These are phyloP conservation scores for Microstroma glucosiphilum DNA, from an alignment of 1,284 basidiomycete genomes.

Conservation along the genomic window DNA sequence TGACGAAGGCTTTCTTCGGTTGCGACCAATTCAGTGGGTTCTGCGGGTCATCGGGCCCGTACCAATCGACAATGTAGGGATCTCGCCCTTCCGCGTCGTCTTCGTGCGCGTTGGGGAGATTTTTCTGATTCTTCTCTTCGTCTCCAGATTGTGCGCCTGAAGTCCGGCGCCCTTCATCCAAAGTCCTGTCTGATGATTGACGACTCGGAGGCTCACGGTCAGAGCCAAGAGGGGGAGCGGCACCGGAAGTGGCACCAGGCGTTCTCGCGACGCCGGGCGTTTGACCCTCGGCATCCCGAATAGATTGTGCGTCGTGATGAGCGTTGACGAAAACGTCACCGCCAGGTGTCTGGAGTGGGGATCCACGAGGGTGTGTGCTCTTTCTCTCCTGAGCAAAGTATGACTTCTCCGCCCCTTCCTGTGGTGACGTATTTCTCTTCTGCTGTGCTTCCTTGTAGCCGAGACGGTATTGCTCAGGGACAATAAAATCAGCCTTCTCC, in stretches of 20 bases:
- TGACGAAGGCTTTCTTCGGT: slow-evolving; percentile 42
- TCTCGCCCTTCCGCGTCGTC: slow-evolving; percentile 13
- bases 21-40: slow-evolving; percentile 49
- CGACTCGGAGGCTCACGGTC: neutral
- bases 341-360: neutral
- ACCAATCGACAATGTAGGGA: slow-evolving; percentile 54
- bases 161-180: neutral
- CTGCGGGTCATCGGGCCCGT: slow-evolving; percentile 43
- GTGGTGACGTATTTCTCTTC: neutral
- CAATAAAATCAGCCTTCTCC: slow-evolving; percentile 18
- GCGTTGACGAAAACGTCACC: neutral
- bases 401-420: neutral
- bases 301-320: neutral
- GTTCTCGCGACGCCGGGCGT: neutral
- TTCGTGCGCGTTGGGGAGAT: neutral
- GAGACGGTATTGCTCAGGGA: slow-evolving; percentile 23
- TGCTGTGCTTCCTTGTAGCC: neutral
- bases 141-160: neutral
- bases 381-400: neutral
- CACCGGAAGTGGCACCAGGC: slow-evolving; percentile 9
- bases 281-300: neutral
- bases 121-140: slow-evolving; percentile 14
- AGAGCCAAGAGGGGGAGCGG: slow-evolving; percentile 6
- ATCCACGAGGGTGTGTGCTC: neutral
- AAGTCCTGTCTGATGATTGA: neutral